phyloP scores from a whole-genome alignment of 495 filamentous ascomycete species.

The Talaromyces wortmannii region DNA sequence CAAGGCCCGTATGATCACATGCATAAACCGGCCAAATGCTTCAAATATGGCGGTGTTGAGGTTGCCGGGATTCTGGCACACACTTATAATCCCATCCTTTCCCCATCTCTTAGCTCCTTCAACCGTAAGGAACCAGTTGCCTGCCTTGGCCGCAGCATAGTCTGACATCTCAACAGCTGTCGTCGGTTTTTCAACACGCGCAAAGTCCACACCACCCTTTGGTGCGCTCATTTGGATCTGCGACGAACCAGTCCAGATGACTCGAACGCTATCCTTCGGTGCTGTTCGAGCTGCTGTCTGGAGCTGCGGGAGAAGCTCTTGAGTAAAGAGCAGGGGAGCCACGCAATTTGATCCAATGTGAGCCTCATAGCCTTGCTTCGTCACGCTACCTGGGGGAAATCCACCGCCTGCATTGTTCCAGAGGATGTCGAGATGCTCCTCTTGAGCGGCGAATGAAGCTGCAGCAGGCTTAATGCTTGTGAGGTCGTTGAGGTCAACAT shows the following conservation, averaged over 20 bases:
- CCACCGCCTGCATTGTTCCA: constrained; percentile 43
- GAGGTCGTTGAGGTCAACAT: constrained; percentile 37
- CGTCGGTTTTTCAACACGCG: neutral
- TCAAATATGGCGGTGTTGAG: constrained; percentile 24
- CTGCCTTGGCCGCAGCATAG: constrained; percentile 33
- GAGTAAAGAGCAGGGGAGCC: constrained; percentile 39
- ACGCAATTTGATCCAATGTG: constrained; percentile 42
- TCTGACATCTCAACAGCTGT: constrained; percentile 3
- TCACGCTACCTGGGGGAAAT: constrained; percentile 26
- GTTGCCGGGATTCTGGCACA: constrained; percentile 33
- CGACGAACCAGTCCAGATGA: constrained; percentile 8
- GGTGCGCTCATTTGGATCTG: constrained; percentile 12
- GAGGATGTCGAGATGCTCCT: constrained; percentile 40
- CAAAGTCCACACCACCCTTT: constrained; percentile 64
- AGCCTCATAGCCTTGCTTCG: constrained; percentile 32
- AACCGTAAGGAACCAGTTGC: constrained; percentile 24
- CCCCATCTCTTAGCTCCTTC: constrained; percentile 23
- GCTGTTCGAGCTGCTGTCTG: constrained; percentile 20
- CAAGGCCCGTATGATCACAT: constrained; percentile 12
- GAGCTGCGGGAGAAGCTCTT: constrained; percentile 39
- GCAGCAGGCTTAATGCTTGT: constrained; percentile 32
- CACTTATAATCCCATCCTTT: constrained; percentile 23
- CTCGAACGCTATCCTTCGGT: constrained; percentile 2
- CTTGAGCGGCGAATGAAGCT: constrained; percentile 27
- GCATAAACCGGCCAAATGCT: constrained; percentile 8